phyloP scores from a whole-genome alignment of 2,329 filamentous ascomycete species.

The Microsporum audouinii region DNA sequence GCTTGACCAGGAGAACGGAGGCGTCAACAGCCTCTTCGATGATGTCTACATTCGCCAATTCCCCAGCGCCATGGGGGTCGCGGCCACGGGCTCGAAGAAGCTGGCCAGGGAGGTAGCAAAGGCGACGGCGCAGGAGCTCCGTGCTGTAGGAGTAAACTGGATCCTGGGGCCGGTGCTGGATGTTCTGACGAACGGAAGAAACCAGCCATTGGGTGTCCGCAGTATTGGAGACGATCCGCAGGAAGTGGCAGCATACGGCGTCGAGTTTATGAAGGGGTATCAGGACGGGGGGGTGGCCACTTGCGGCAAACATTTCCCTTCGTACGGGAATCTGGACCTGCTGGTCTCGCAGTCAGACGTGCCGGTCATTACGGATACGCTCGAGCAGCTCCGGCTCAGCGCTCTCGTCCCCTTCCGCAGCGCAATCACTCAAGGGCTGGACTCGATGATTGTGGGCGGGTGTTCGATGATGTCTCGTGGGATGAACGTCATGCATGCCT shows the following conservation, averaged over 20 bases:
- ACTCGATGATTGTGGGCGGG: conserved; percentile 92
- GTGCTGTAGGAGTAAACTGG: conserved; percentile 88
- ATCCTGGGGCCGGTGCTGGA: conserved; percentile 90
- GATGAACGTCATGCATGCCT: conserved; percentile 92
- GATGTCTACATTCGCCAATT: conserved; percentile 94
- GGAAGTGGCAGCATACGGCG: conserved; percentile 84
- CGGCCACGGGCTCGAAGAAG: conserved; percentile 76
- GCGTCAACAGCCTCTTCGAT: conserved; percentile 92
- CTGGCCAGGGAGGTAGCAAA: conserved; percentile 83
- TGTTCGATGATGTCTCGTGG: conserved; percentile 85
- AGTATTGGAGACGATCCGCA: conserved; percentile 88
- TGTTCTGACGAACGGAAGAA: conserved; percentile 83
- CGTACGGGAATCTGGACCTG: conserved; percentile 90
- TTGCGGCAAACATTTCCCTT: conserved; percentile 92
- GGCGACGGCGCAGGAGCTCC: conserved; percentile 83
- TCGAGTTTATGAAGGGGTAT: conserved; percentile 83
- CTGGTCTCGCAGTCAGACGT: conserved; percentile 83
- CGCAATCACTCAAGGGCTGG: conserved; percentile 73
- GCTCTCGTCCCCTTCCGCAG: conserved; percentile 86
- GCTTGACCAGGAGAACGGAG: conserved; percentile 94
- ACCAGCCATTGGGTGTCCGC: conserved; percentile 80
- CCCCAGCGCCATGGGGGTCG: conserved; percentile 90
- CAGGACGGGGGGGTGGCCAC: conserved; percentile 81
- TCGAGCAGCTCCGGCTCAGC: conserved; percentile 85
- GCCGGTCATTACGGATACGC: conserved; percentile 85